Conservation (phyloP, 768 basidiomycete species). For the Tulasnella sp. region DNA sequence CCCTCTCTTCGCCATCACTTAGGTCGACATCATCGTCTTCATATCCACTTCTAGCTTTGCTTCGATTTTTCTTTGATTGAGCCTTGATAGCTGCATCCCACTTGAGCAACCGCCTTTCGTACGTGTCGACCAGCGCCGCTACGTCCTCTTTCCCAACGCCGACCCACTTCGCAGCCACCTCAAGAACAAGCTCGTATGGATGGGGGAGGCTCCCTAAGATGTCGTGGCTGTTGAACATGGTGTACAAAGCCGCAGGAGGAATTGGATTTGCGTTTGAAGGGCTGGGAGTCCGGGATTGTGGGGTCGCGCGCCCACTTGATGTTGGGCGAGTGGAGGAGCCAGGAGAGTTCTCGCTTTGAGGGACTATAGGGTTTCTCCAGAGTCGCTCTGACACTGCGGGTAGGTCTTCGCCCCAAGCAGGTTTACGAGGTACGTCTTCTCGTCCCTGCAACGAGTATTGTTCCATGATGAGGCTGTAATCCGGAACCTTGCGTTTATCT, state of each 20-base stretch:
- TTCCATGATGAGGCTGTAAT: not conserved
- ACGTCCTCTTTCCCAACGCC: constrained; percentile 51
- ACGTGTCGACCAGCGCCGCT: constrained; percentile 48
- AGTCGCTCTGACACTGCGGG: not conserved
- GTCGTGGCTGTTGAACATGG: constrained; percentile 58
- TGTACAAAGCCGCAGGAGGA: constrained; percentile 37
- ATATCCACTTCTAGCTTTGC: constrained; percentile 51
- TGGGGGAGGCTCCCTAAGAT: constrained; percentile 48
- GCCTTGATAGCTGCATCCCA: constrained; percentile 30
- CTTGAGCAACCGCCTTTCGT: constrained; percentile 53
- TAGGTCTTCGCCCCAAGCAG: not conserved
- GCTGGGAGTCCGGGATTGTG: not conserved
- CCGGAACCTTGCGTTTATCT: not conserved
- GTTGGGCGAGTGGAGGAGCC: not conserved
- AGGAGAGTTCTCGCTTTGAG: not conserved
- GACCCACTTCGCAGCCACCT: constrained; percentile 45
- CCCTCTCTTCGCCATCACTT: not conserved
- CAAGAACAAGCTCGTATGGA: constrained; percentile 46
- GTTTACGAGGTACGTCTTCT: not conserved
- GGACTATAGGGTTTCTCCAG: not conserved
- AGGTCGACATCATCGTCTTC: constrained; percentile 58
- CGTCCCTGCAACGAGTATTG: constrained; percentile 9
- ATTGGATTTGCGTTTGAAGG: not conserved
- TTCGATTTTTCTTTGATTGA: constrained; percentile 28
- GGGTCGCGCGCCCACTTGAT: not conserved